Evolutionary conservation across 805 yeast genomes (phyloP), one percentile per base, ranked within the genome.

Genomic region (Yarrowia divulgata): DNA sequence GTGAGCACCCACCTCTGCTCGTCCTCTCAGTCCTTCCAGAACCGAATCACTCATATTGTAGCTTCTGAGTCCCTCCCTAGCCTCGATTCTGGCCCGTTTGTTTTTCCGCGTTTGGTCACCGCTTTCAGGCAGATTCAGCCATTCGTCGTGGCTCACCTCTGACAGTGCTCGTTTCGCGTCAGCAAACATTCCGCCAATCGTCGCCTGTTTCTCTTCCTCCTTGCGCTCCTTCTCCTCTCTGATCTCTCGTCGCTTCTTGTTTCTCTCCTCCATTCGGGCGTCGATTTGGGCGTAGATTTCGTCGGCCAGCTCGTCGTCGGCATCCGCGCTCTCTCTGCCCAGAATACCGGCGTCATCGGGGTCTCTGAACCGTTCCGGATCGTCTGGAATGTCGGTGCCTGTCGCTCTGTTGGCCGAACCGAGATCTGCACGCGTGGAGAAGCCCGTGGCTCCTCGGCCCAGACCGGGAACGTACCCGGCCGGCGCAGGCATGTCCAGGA

Each of bases 371-470:
- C 68, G 37, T 6, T 63, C 68, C 2, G 69, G 69, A 6, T 73
- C 76, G 23, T 73, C 74, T 46, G 75, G 73, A 42, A 73, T 70
- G n/a, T 79, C 81, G 35, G 77, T 79, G 32, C 78, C 83, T 5
- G 78, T 70, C 71, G 82, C 72, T 69, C 80, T 70, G 9, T 18
- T 42, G 1, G 84, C 82, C 18, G 82, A 80, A 0, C 91, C 91
- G 16, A 90, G 77, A 71, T 90, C 96, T 0, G 95, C 91, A 70
- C 92, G 85, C 0, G 97, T 92, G 0, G 93, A 87, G 78, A 95
- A 93, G 6, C 98, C 98, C 1, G 91, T 85, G 1, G 98, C 98
- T 35, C 99, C 99, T 75, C 99, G 83, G 0, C 98, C 98, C 8
- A 93, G 79, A 34, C 99, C 99, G 3, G 98, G 90, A 49, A 93